Percentiles rank a stretch among this genome's conserved stretches.
phyloP scores from a whole-genome alignment of 2,329 filamentous ascomycete species.

The Penicillium sp. region DNA sequence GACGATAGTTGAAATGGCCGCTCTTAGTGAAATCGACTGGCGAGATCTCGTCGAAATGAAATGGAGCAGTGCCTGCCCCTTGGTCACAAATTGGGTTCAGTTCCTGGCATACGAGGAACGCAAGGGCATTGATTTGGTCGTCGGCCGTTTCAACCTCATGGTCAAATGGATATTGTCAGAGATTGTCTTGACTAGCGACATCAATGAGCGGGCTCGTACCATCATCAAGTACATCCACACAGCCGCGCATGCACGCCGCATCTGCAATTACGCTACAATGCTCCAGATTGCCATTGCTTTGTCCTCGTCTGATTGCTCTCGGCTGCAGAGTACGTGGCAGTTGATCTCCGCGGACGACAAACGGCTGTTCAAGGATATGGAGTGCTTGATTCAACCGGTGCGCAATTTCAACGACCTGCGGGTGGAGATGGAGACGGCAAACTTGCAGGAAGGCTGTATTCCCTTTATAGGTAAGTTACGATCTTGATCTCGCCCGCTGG shows the following conservation, averaged over 20 bases:
- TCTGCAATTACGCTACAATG: slow-evolving; percentile 64
- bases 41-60: slow-evolving; percentile 61
- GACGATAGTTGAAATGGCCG: slow-evolving; percentile 63
- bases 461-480: slow-evolving; percentile 57
- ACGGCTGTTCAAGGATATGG: slow-evolving; percentile 55
- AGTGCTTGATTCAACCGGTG: slow-evolving; percentile 58
- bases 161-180: slow-evolving; percentile 65
- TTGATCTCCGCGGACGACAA: slow-evolving; percentile 54
- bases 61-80: slow-evolving; percentile 55
- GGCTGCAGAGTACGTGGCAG: slow-evolving; percentile 57
- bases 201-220: slow-evolving; percentile 57
- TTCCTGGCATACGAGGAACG: slow-evolving; percentile 55
- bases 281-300: slow-evolving; percentile 62
- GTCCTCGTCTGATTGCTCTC: slow-evolving; percentile 56
- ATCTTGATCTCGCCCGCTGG: not conserved
- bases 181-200: slow-evolving; percentile 55
- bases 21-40: slow-evolving; percentile 64
- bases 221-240: slow-evolving; percentile 63
- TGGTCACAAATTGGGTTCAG: slow-evolving; percentile 58
- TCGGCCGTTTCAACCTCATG: slow-evolving; percentile 63
- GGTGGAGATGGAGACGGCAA: slow-evolving; percentile 60
- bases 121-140: slow-evolving; percentile 61
- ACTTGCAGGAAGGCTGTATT: slow-evolving; percentile 59
- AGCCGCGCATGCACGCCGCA: slow-evolving; percentile 54
- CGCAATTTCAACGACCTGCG: slow-evolving; percentile 62